These are phyloP conservation scores for Coemansia sp. DNA, from an alignment of 192 early-diverging fungal genomes.

Conservation along the genomic window DNA sequence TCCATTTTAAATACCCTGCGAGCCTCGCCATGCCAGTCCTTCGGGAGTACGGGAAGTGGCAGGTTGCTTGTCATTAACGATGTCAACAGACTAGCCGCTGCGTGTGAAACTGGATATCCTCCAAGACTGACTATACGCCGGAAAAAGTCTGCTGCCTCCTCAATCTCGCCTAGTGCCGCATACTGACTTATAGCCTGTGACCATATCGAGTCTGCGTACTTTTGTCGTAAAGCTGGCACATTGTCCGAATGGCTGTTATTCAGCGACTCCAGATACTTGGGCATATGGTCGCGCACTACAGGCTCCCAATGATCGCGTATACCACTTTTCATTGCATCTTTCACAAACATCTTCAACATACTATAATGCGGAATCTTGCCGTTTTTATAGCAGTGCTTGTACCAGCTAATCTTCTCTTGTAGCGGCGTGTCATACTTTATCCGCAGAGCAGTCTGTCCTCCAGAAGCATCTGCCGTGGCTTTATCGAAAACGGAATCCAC, in stretches of 20 bases:
- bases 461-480: neutral
- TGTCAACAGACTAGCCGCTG: conserved; percentile 18
- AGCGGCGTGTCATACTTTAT: conserved; percentile 8
- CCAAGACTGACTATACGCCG: conserved; percentile 25
- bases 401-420: conserved; percentile 24
- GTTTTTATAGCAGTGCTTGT: conserved; percentile 9
- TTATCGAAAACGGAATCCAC: neutral
- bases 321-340: conserved; percentile 10
- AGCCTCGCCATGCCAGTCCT: conserved; percentile 7
- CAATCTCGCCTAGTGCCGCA: conserved; percentile 21
- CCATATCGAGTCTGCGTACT: conserved; percentile 26
- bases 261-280: conserved; percentile 24
- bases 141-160: conserved; percentile 33
- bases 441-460: neutral
- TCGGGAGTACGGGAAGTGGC: conserved; percentile 29
- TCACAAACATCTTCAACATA: conserved; percentile 11
- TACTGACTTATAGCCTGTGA: conserved; percentile 20
- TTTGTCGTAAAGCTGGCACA: neutral
- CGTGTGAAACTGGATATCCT: conserved; percentile 22
- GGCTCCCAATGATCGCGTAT: conserved; percentile 26
- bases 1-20: conserved; percentile 15
- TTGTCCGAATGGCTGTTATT: neutral
- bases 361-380: conserved; percentile 12
- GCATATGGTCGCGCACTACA: conserved; percentile 29
- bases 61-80: conserved; percentile 6